Base-by-base conservation (phyloP, 2,329 filamentous ascomycete genomes). In the Colletotrichum caudatum region DNA sequence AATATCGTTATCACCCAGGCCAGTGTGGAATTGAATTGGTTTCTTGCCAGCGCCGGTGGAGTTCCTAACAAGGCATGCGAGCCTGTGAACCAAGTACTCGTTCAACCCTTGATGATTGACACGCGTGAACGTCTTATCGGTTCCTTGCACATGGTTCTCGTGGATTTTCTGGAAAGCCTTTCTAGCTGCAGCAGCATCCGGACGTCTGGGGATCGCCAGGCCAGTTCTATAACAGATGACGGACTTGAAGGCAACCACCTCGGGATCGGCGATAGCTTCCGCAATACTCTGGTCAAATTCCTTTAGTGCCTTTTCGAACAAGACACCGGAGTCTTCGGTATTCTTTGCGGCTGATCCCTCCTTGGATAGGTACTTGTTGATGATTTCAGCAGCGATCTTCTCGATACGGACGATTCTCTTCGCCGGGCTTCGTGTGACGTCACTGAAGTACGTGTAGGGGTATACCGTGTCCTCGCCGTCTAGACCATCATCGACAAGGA, bases 1-100 rank as follows among this genome's bases (percentile, higher is more conserved):
- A 62, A 96, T 92, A 76, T 96, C 93, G 74, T 91, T 93, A 77
- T 96, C 94, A 0, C 94, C 93, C 0, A 96, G 85, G 0, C 93
- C 93, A 0, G 93, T 96, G 76, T 97, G 94, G 74, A 97, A 92
- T 77, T 97, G 94, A 16, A 97, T 83, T 0, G 93, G 93, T 78
- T 95, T 96, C 68, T 88, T 88, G 69, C 80, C 75, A 1, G 81
- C 80, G 3, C 78, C 78, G 23, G 78, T 79, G 41, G 82, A 80
- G 48, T 84, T 81, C 11, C 83, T 80, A 63, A 95, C 86, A 37
- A 90, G 78, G 57, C 86, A 83, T 8, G 93, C 89, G 0, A 90
- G 86, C 39, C 86, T 84, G 65, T 92, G 87, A 1, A 96, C 89
- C 3, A 95, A 80, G 71, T 90, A 88, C 72, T 93, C 89, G 76